Evolutionary conservation across 441 rosid species (phyloP), one percentile per base, ranked within the genome.

Genomic region (Arabidopsis lyrata): DNA sequence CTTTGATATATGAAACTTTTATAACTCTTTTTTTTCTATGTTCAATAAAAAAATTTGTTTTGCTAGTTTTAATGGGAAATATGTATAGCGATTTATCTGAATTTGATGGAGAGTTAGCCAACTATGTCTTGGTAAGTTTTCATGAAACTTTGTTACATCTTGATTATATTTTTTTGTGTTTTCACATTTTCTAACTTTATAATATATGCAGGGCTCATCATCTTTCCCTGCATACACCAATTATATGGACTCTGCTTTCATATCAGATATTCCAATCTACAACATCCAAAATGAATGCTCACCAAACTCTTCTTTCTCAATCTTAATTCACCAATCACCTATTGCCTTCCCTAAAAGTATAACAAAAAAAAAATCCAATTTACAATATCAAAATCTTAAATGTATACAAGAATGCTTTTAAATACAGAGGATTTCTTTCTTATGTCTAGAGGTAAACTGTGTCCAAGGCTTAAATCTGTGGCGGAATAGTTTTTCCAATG

Each of bases 201-300:
- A 6, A 24, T 49, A 8, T 52, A 65, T 78, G 64, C 90, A 92
- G 99, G 97, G 98, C 29, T 77, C 99, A 80, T 69, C 82, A 50
- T 79, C 89, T 20, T 71, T 58, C 57, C 76, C 93, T 41, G 63
- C 56, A 42, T 34, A 5, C 42, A 34, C 68, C 67, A 83, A 83
- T 65, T 84, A 71, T 69, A 76, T 93, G 61, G 99, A 95, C 49
- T 83, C 96, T 65, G 87, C 90, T 56, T 81, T 86, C 71, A n/a
- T 54, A 70, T 79, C 84, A 8, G 60, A n/a, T 41, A 67, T 70
- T 75, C 95, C 99, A 22, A 64, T 93, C 27, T 93, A 91, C 75
- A 75, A 66, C 55, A 60, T 93, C 79, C 92, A 84, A 74, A 70
- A 68, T 15, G 85, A 80, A 75, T 93, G 98, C 82, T 12, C 79